Evolutionary conservation across 169 alveolate species (phyloP), one percentile per base, ranked within the genome.

Genomic region (Blepharisma undulans): DNA sequence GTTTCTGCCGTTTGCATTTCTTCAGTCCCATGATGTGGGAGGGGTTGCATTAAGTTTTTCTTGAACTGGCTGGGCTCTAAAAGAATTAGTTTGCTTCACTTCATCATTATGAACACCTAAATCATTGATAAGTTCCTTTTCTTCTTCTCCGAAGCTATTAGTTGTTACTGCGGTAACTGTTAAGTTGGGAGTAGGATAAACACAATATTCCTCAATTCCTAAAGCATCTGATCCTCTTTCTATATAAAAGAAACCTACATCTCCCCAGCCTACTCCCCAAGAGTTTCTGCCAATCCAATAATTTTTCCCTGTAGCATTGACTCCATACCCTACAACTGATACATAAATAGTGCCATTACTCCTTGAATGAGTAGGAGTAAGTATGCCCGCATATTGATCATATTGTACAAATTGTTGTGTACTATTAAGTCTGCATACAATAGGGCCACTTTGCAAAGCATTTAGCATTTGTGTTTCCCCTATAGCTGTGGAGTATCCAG

Each of bases 181-280:
- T 27, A 27, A 96, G 78, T 71, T 59, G 2, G 91, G 91, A 66
- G 81, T 86, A 10, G 91, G 84, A 29, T 36, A 86, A 32, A 36
- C 84, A 32, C 91, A 86, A n/a, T 86, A 22, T 0, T 30, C 6
- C 25, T 86, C 91, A 14, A 86, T 14, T 4, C 80, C 84, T 5
- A 30, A 30, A 72, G 82, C 61, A 71, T 86, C 29, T 16, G 2
- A 1, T 27, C 98, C 98, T 92, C 97, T 95, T 48, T 90, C 81
- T 60, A 96, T 87, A 90, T 93, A 93, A 90, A 89, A 92, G 93
- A 93, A 93, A 22, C 98, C 98, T 22, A 32, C 89, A 59, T 97
- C 98, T 32, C 98, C 99, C 98, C 99, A 97, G 87, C 90, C 89
- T 21, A 97, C 93, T 48, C 99, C 98, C 98, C 98, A 97, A 60